Evolutionary conservation across 345 rosid species (phyloP).

Genomic region (Gossypium thurberi): DNA sequence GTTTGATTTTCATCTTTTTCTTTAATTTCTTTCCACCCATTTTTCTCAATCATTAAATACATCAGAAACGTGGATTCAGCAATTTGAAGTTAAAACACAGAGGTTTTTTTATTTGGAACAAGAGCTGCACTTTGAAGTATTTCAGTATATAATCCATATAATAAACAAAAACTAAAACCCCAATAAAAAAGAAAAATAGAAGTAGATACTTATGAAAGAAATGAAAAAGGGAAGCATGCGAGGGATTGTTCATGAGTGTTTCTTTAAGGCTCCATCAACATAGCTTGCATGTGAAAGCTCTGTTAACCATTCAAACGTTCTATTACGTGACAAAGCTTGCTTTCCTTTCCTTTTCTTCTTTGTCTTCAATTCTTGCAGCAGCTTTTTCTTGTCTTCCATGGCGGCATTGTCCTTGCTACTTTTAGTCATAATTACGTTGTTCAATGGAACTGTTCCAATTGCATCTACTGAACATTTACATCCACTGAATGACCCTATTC

Average conservation of each 20-base stretch:
- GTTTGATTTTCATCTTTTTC: neutral
- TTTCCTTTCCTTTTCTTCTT: conserved; percentile 40
- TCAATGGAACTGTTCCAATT: conserved; percentile 41
- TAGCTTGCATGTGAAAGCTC: conserved; percentile 61
- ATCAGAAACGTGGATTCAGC: neutral
- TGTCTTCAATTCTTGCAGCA: conserved; percentile 23
- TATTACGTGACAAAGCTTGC: conserved; percentile 52
- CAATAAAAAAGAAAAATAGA: conserved; percentile 5
- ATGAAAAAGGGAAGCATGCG: conserved; percentile 21
- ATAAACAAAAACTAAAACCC: neutral
- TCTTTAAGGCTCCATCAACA: conserved; percentile 25
- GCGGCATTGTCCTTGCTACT: conserved; percentile 7
- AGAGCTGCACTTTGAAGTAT: conserved; percentile 4
- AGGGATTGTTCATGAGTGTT: conserved; percentile 11
- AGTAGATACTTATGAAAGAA: conserved; percentile 20
- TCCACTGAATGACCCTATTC: conserved; percentile 37
- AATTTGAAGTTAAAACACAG: neutral
- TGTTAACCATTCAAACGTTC: conserved; percentile 87
- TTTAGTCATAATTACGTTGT: conserved; percentile 22
- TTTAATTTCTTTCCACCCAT: conserved; percentile 9
- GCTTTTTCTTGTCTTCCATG: conserved; percentile 20
- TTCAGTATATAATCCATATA: neutral
- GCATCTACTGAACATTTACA: conserved; percentile 60
- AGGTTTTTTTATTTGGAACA: neutral
- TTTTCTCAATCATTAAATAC: conserved; percentile 15